phyloP scores from a whole-genome alignment of 257 asterid genomes.

The Nicotiana noctiflora region DNA sequence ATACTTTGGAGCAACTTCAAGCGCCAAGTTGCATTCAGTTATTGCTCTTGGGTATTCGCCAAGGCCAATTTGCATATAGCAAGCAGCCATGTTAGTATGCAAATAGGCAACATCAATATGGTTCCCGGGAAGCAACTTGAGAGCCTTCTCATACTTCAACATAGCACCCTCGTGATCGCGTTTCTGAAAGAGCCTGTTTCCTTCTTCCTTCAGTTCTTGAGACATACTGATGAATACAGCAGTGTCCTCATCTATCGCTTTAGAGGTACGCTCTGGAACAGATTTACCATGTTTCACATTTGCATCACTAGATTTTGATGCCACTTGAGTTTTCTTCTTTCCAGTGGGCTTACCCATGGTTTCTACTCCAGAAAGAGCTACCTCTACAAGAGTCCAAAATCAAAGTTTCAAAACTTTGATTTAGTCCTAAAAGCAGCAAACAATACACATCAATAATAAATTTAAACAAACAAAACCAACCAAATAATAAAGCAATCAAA shows the following conservation, averaged over 20 bases:
- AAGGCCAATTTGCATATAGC: conserved; percentile 85
- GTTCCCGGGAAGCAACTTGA: conserved; percentile 60
- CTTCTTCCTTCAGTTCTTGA: conserved; percentile 87
- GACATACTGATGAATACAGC: conserved; percentile 86
- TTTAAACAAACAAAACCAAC: background rate
- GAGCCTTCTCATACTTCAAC: conserved; percentile 86
- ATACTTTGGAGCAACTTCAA: conserved; percentile 78
- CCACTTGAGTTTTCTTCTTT: conserved; percentile 46
- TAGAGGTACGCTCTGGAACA: conserved; percentile 41
- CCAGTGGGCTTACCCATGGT: conserved; percentile 84
- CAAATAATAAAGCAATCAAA: background rate
- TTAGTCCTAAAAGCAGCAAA: conserved; percentile 9
- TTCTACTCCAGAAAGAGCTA: conserved; percentile 10
- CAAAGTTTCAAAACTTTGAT: conserved; percentile 11
- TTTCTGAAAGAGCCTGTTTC: conserved; percentile 61
- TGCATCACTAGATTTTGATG: conserved; percentile 36
- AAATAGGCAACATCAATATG: conserved; percentile 80
- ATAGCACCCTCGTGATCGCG: conserved; percentile 89
- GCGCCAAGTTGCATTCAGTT: conserved; percentile 78
- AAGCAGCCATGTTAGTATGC: conserved; percentile 81
- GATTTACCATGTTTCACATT: conserved; percentile 38
- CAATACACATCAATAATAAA: background rate
- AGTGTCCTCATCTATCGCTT: conserved; percentile 82
- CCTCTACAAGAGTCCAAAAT: conserved; percentile 1
- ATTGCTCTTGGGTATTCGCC: conserved; percentile 92